Percentiles rank a stretch among this genome's conserved stretches.
These are phyloP conservation scores for Tylopilus sp. DNA, from an alignment of 1,284 basidiomycete genomes.

Conservation along the genomic window DNA sequence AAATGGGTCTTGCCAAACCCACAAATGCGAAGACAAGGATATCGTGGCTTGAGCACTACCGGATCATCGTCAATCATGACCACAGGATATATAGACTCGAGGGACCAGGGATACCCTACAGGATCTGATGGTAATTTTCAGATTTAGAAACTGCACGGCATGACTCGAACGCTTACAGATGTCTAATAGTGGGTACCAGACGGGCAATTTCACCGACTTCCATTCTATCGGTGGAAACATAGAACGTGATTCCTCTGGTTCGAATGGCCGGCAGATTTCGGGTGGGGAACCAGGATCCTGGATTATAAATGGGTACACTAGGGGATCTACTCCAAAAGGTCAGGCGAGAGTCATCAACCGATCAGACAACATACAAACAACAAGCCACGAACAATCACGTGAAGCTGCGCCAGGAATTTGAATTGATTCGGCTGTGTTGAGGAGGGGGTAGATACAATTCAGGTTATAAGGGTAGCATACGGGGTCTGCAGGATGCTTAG, in stretches of 20 bases:
- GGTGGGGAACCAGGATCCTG: slow-evolving; percentile 17
- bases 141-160: background rate
- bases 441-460: slow-evolving; percentile 20
- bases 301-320: slow-evolving; percentile 24
- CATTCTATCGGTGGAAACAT: background rate
- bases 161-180: slow-evolving; percentile 18
- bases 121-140: slow-evolving; percentile 16
- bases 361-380: slow-evolving; percentile 20
- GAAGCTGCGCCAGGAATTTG: background rate
- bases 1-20: slow-evolving; percentile 2
- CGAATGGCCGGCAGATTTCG: slow-evolving; percentile 6
- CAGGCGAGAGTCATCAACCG: background rate
- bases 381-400: slow-evolving; percentile 24
- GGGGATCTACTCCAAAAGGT: slow-evolving; percentile 15
- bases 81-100: slow-evolving; percentile 27
- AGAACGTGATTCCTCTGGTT: background rate
- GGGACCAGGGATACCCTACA: slow-evolving; percentile 28
- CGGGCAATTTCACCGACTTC: slow-evolving; percentile 10
- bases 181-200: slow-evolving; percentile 22
- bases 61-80: slow-evolving; percentile 3
- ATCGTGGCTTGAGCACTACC: slow-evolving; percentile 4
- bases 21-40: slow-evolving; percentile 25
- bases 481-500: slow-evolving; percentile 17
- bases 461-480: slow-evolving; percentile 24
- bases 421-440: background rate